Evolutionary conservation across 805 yeast species (phyloP).

Genomic region (Yamadazyma paraphyllophila): DNA sequence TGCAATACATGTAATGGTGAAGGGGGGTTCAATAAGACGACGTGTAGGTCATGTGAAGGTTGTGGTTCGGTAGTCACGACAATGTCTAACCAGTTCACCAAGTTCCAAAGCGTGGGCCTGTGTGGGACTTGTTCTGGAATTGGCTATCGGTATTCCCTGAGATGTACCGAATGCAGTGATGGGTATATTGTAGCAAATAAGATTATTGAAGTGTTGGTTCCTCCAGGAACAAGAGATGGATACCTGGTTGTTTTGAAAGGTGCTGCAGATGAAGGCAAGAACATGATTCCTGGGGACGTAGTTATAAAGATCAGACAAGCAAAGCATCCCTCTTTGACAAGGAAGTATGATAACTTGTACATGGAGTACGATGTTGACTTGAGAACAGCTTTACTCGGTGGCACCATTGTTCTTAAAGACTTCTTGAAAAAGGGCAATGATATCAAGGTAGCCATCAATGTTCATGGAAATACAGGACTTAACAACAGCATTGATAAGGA

Average conservation of each 20-base stretch:
- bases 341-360: constrained; percentile 46
- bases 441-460: constrained; percentile 31
- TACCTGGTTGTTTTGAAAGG: constrained; percentile 53
- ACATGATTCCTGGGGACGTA: constrained; percentile 65
- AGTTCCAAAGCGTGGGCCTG: constrained; percentile 32
- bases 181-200: constrained; percentile 49
- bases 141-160: constrained; percentile 30
- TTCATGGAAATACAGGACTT: constrained; percentile 27
- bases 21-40: constrained; percentile 44
- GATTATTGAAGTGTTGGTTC: constrained; percentile 50
- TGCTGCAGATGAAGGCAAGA: constrained; percentile 63
- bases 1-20: constrained; percentile 52
- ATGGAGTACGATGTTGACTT: constrained; percentile 47
- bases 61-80: constrained; percentile 46
- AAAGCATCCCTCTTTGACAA: constrained; percentile 35
- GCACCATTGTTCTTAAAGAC: constrained; percentile 36
- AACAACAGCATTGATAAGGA: constrained; percentile 16
- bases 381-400: constrained; percentile 59
- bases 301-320: constrained; percentile 50
- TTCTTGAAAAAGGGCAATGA: constrained; percentile 32
- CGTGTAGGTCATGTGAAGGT: constrained; percentile 44
- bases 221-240: constrained; percentile 55
- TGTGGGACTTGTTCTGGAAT: constrained; percentile 37
- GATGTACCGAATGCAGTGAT: constrained; percentile 26
- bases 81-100: constrained; percentile 41